Base-by-base conservation (phyloP, 768 basidiomycete species). In the Agaricus sinodeliciosus region DNA sequence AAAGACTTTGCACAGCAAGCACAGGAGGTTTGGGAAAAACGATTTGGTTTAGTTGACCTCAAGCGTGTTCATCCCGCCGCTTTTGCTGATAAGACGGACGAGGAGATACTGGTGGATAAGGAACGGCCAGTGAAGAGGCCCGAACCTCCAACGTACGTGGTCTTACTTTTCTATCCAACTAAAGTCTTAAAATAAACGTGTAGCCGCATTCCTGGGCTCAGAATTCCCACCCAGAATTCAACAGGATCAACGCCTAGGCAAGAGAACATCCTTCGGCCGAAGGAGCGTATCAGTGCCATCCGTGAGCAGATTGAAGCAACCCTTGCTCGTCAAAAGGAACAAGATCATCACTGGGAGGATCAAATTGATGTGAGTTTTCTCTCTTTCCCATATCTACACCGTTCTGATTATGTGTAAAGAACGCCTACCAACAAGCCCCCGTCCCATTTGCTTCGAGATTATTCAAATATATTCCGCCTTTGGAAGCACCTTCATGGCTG, bases 291-390 rank as follows among this genome's bases (percentile, higher is more conserved):
- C 44, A 72, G 72, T 1, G 68, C 73, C 9, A 85, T 92, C 56
- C 76, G 72, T 52, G 75, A 73, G 43, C 76, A 78, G 63, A 78
- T 87, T 64, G 88, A 85, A 62, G 72, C 73, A n/a, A 73, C 79
- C 42, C 66, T 86, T 62, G 71, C 66, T 22, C 72, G 72, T 45
- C 83, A 85, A 65, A 86, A 84, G 63, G 87, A 93, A 45, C 67
- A 75, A 44, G 88, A 94, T 60, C 78, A 84, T 45, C 78, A 82
- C 46, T 95, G 91, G 85, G 94, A 95, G 59, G 94, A 97, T 62
- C 73, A 76, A 48, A 76, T 90, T 57, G 94, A 96, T 67, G 88
- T 91, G 63, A 63, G 78, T 67, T 42, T 19, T 5, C 36, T 8
- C 44, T 37, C 13, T 37, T 26, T 53, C 5, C 15, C 13, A 28